Evolutionary conservation across 1,284 basidiomycete genomes (phyloP).

Genomic region (Marasmius fiardii): DNA sequence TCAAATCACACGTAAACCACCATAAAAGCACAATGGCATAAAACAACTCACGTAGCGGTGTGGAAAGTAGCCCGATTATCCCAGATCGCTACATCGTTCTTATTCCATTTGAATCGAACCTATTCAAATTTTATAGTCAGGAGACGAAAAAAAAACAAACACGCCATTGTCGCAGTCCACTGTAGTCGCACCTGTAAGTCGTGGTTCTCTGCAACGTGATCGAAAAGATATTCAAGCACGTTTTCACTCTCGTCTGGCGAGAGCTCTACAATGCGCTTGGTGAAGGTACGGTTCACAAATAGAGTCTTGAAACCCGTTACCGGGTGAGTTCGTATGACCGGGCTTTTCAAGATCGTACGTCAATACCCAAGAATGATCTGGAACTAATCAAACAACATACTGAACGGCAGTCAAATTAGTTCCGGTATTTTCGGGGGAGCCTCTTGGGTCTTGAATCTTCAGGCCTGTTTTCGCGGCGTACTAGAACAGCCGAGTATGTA

Average conservation of each 20-base stretch:
- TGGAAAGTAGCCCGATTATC: slow-evolving; percentile 53
- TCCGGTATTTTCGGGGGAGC: slow-evolving; percentile 59
- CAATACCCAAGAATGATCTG: neutral
- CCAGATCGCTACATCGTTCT: slow-evolving; percentile 53
- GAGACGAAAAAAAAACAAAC: slow-evolving; percentile 30
- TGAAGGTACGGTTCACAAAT: slow-evolving; percentile 67
- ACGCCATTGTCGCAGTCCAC: no score
- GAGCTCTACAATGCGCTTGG: slow-evolving; percentile 59
- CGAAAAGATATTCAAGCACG: slow-evolving; percentile 45
- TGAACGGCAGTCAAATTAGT: slow-evolving; percentile 54
- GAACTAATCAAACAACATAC: slow-evolving; percentile 25
- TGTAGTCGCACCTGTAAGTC: slow-evolving; percentile 70
- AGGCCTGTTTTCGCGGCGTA: slow-evolving; percentile 25
- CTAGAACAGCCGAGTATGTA: slow-evolving; percentile 15
- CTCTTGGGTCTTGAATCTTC: slow-evolving; percentile 39
- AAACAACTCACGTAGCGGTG: slow-evolving; percentile 41
- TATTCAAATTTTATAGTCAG: slow-evolving; percentile 14
- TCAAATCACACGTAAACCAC: slow-evolving; percentile 1
- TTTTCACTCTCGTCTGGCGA: slow-evolving; percentile 54
- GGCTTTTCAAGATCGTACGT: slow-evolving; percentile 23
- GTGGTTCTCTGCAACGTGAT: slow-evolving; percentile 54
- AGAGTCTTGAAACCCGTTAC: slow-evolving; percentile 67
- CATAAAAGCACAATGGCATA: neutral
- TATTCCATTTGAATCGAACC: slow-evolving; percentile 44
- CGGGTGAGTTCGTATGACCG: slow-evolving; percentile 51